phyloP scores from a whole-genome alignment of 176 grass and related monocot species.

The Aegilops speltoides region DNA sequence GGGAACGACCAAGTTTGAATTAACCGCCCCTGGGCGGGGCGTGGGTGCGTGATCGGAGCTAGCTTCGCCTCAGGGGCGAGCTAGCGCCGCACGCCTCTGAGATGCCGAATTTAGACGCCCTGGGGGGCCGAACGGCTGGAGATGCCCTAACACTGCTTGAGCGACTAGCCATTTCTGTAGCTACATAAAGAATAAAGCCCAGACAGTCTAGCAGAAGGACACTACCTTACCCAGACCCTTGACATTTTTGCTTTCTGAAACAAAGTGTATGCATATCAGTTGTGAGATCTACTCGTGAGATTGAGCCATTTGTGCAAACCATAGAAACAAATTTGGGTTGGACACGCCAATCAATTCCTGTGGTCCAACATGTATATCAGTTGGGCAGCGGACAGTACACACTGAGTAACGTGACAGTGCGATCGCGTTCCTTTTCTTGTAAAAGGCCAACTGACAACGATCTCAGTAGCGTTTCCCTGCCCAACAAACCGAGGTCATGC shows the following conservation, averaged over 20 bases:
- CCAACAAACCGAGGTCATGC: constrained; percentile 37
- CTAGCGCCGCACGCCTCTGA: no score
- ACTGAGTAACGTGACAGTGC: neutral
- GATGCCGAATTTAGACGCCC: no score
- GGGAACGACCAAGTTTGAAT: no score
- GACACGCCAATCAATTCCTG: neutral
- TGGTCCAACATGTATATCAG: neutral
- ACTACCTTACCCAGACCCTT: neutral
- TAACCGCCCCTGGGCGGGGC: no score
- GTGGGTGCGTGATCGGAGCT: no score
- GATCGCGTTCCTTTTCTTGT: neutral
- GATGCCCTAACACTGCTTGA: no score
- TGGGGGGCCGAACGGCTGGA: no score
- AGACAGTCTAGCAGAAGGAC: neutral
- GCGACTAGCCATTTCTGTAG: neutral
- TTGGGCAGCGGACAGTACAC: neutral
- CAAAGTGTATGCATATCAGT: neutral
- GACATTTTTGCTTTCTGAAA: neutral
- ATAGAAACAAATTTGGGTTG: neutral
- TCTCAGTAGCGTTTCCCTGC: neutral
- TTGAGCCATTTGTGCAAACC: neutral
- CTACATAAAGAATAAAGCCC: neutral
- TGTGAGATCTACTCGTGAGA: neutral
- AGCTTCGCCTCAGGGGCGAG: no score
- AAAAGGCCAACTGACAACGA: neutral